Conservation (phyloP, 768 basidiomycete genomes). For the Fomitopsis pulvina region DNA sequence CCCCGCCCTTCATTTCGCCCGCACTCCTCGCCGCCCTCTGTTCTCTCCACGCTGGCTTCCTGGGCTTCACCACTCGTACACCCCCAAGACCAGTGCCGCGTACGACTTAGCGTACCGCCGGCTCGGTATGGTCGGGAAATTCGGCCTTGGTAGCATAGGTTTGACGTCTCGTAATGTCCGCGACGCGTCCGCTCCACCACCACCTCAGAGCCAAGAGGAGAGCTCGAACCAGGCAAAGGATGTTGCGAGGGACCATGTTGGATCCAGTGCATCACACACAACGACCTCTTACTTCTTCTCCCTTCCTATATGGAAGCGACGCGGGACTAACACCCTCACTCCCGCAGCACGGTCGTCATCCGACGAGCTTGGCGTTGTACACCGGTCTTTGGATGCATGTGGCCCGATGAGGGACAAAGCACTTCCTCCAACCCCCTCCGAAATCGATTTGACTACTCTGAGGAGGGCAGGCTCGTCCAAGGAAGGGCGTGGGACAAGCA, state of each 20-base stretch:
- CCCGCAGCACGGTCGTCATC: slow-evolving; percentile 19
- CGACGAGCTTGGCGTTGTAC: slow-evolving; percentile 18
- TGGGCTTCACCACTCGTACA: slow-evolving; percentile 2
- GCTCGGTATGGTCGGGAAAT: slow-evolving; percentile 32
- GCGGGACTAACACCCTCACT: slow-evolving; percentile 28
- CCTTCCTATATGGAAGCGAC: slow-evolving; percentile 58
- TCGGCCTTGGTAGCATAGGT: slow-evolving; percentile 29
- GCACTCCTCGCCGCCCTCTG: neutral
- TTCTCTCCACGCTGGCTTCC: neutral
- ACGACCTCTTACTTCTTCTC: slow-evolving; percentile 61
- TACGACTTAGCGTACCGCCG: slow-evolving; percentile 6
- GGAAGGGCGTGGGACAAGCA: neutral
- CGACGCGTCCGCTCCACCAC: slow-evolving; percentile 27
- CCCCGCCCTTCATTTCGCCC: neutral
- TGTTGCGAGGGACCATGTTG: slow-evolving; percentile 41
- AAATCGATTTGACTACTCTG: neutral
- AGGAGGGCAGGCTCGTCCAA: neutral
- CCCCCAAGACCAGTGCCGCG: neutral
- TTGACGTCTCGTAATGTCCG: slow-evolving; percentile 23
- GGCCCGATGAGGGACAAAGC: slow-evolving; percentile 20
- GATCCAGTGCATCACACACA: slow-evolving; percentile 42
- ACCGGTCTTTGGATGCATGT: slow-evolving; percentile 2
- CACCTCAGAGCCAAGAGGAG: slow-evolving; percentile 25
- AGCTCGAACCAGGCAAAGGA: slow-evolving; percentile 33
- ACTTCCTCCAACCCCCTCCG: slow-evolving; percentile 27